Evolutionary conservation across 192 early-diverging fungal genomes (phyloP).

Genomic region (Thoreauomyces humboldtii): DNA sequence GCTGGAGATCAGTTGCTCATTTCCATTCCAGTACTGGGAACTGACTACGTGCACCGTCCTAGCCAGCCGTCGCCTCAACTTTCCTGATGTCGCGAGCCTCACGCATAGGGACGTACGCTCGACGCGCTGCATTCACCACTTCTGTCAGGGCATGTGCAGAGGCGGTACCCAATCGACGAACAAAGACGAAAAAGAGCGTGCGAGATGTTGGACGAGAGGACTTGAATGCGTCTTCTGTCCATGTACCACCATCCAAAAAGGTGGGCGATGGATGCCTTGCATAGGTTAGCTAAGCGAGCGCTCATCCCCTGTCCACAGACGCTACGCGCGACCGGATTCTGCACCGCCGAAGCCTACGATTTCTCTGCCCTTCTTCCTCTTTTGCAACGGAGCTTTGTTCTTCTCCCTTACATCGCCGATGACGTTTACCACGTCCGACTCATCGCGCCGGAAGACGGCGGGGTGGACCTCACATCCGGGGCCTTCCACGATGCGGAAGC

Average conservation of each 20-base stretch:
- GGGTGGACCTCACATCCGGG: neutral
- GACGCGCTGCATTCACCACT: neutral
- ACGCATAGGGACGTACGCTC: too few relatives aligned
- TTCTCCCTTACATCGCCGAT: slow-evolving; percentile 52
- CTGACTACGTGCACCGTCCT: too few relatives aligned
- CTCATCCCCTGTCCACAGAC: too few relatives aligned
- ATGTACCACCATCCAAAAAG: neutral
- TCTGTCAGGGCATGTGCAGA: neutral
- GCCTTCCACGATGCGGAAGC: slow-evolving; percentile 37
- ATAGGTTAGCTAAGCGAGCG: neutral
- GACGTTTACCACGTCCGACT: slow-evolving; percentile 54
- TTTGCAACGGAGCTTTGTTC: slow-evolving; percentile 40
- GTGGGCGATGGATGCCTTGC: neutral
- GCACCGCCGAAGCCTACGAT: slow-evolving; percentile 57
- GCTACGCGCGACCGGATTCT: slow-evolving; percentile 38
- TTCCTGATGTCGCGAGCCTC: too few relatives aligned
- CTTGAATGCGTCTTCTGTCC: neutral
- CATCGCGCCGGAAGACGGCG: neutral
- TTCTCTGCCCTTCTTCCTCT: slow-evolving; percentile 40
- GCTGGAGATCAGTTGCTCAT: too few relatives aligned
- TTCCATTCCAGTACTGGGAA: too few relatives aligned
- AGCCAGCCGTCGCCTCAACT: too few relatives aligned
- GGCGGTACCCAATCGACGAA: slow-evolving; percentile 7
- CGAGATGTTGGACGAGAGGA: slow-evolving; percentile 16
- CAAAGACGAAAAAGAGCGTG: slow-evolving; percentile 24